These are phyloP conservation scores for Eragrostis nindensis DNA, from an alignment of 176 grass and related monocot species.

Conservation along the genomic window DNA sequence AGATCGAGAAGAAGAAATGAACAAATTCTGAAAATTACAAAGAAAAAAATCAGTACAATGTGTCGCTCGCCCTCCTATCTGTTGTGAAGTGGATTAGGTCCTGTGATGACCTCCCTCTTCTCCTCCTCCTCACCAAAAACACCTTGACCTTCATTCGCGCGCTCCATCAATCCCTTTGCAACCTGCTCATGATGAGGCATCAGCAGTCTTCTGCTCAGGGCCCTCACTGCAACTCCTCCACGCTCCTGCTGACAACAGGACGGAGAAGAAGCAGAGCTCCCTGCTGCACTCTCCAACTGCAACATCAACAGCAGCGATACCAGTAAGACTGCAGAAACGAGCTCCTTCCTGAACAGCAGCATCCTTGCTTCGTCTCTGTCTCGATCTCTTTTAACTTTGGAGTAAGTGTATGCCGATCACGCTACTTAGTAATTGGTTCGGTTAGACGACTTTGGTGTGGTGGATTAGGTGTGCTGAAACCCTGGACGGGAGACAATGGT, in stretches of 20 bases:
- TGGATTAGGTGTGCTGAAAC: slow-evolving; percentile 47
- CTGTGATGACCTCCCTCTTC: slow-evolving; percentile 48
- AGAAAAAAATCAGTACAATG: neutral
- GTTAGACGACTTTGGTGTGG: neutral
- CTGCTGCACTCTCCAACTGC: slow-evolving; percentile 7
- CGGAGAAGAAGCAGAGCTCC: neutral
- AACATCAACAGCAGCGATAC: slow-evolving; percentile 5
- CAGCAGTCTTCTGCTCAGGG: slow-evolving; percentile 27
- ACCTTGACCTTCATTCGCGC: neutral
- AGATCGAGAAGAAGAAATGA: slow-evolving; percentile 14
- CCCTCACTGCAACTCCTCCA: neutral
- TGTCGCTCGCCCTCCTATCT: neutral
- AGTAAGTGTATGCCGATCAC: neutral
- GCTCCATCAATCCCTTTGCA: neutral
- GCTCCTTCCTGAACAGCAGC: neutral
- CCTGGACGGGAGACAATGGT: slow-evolving; percentile 27
- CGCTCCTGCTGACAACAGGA: neutral
- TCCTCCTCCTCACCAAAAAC: slow-evolving; percentile 27
- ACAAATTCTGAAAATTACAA: neutral
- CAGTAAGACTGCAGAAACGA: neutral
- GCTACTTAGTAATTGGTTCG: neutral
- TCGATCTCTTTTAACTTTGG: neutral
- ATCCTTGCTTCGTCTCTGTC: neutral
- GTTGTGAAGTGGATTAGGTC: slow-evolving; percentile 52
- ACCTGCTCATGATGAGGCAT: neutral